These are phyloP conservation scores for Solanum pinnatisectum DNA, from an alignment of 257 asterid genomes.

Conservation along the genomic window DNA sequence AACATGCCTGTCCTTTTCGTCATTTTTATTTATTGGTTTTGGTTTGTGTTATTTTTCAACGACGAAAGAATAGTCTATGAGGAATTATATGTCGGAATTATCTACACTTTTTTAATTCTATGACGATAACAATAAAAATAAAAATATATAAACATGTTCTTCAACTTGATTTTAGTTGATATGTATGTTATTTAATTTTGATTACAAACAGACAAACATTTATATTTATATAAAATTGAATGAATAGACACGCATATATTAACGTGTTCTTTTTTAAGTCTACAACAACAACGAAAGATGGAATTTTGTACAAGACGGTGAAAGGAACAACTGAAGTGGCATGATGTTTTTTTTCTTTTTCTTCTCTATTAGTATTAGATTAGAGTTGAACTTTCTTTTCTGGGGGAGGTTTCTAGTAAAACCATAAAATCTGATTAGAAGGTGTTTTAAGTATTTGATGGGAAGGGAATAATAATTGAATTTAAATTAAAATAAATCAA, in stretches of 20 bases:
- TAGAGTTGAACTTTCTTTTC: background rate
- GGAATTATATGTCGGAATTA: background rate
- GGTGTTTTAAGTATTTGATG: background rate
- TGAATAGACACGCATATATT: background rate
- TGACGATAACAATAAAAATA: background rate
- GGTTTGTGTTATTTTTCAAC: background rate
- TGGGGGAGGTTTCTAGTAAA: background rate
- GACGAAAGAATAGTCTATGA: background rate
- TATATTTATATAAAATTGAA: no score
- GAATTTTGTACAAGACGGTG: background rate
- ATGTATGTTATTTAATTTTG: no score
- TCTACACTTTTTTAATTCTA: background rate
- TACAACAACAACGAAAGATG: background rate
- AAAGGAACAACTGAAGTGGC: background rate
- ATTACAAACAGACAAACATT: rapidly evolving
- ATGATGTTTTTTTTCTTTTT: background rate
- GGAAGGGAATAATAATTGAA: background rate
- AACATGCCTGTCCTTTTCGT: background rate
- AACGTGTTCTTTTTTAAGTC: background rate
- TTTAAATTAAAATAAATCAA: background rate
- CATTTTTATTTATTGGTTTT: background rate
- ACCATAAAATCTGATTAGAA: background rate
- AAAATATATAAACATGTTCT: no score
- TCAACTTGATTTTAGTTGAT: background rate
- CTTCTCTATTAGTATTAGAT: background rate